These are phyloP conservation scores for Excoecaria cochinchinensis DNA, from an alignment of 345 rosid species.

Conservation along the genomic window DNA sequence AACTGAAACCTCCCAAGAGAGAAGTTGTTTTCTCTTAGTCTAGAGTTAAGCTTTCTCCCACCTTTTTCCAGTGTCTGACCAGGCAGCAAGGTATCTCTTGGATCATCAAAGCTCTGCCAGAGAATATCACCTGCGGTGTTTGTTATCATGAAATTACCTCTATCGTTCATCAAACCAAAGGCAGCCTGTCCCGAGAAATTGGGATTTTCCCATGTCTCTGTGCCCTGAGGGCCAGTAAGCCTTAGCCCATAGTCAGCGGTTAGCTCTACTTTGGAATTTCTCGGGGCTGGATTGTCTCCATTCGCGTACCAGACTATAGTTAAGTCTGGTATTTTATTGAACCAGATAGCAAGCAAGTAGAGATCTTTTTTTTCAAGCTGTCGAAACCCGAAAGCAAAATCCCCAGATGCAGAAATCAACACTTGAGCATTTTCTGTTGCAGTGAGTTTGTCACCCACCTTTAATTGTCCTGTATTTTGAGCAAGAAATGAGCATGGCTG, in stretches of 20 bases:
- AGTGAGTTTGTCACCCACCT: no score
- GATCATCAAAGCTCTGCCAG: constrained; percentile 38
- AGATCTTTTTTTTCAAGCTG: constrained; percentile 13
- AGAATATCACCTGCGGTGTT: constrained; percentile 4
- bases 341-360: constrained; percentile 40
- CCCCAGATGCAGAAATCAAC: constrained; percentile 33
- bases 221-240: constrained; percentile 26
- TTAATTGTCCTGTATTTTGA: no score
- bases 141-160: constrained; percentile 28
- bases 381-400: constrained; percentile 39
- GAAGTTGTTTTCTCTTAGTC: constrained; percentile 27
- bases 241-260: constrained; percentile 21
- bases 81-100: constrained; percentile 40
- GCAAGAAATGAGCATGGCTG: no score
- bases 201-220: constrained; percentile 26
- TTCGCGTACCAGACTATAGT: constrained; percentile 39
- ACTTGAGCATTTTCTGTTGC: not conserved
- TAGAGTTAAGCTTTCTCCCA: constrained; percentile 20
- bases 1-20: constrained; percentile 42
- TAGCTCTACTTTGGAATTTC: constrained; percentile 28
- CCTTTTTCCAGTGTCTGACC: constrained; percentile 23
- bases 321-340: constrained; percentile 24
- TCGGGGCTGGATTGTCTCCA: constrained; percentile 15
- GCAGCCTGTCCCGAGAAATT: not conserved
- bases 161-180: constrained; percentile 28